Base-by-base conservation (phyloP, 441 rosid genomes). In the Populus hybrid region DNA sequence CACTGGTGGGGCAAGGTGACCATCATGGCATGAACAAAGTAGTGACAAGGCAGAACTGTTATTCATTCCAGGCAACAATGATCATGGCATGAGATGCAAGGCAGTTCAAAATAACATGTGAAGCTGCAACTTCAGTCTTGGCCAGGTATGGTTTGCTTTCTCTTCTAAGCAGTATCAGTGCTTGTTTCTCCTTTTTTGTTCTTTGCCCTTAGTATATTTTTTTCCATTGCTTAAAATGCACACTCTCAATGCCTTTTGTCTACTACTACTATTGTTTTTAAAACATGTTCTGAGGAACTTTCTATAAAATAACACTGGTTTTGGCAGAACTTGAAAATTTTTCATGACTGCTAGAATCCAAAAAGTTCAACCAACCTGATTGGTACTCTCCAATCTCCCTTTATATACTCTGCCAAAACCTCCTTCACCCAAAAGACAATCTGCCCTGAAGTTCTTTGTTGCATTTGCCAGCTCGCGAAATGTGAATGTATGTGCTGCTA, bases 391-490 rank as follows among this genome's bases (percentile, higher is more conserved):
- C 81, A 91, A 74, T 61, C 85, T 85, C 30, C 94, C 94, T 85
- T 89, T 89, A 79, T 90, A 87, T 71, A 90, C 94, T 78, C 88
- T 83, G 28, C 92, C 94, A 73, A 90, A 90, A 61, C 94, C 94
- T 74, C 91, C 92, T 85, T 90, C 92, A 69, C 94, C 94, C 76
- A 89, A 76, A 71, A 86, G 92, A 81, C 87, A 89, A 80, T 90
- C 94, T 74, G 88, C 86, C 83, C 89, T 85, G 85, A 90, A 90
- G 84, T 88, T 87, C 86, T 87, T 88, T 3, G 94, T 89, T 59
- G 90, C 90, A 46, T 83, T 80, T 24, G 94, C 91, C 85, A 90
- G 86, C 81, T 90, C 92, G 74, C 88, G 88, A 75, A 90, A 89
- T 36, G 89, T 86, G 74, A 90, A 91, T 2, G 90, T 91, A 80